These are phyloP conservation scores for Termitomyces sp. DNA, from an alignment of 768 basidiomycete species.

Conservation along the genomic window DNA sequence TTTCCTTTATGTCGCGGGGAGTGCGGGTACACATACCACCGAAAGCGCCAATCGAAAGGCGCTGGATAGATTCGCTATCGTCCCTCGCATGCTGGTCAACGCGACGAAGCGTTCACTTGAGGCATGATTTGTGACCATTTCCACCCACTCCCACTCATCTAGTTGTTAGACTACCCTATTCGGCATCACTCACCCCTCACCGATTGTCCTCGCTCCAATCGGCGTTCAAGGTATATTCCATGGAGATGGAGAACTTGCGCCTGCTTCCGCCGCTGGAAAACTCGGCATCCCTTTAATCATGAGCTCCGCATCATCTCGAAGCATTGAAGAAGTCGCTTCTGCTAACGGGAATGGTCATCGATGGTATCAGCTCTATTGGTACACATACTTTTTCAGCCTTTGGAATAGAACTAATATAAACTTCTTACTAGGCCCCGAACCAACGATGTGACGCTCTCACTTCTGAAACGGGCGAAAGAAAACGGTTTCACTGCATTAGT, in stretches of 20 bases:
- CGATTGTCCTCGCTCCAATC: slow-evolving; percentile 66
- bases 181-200: slow-evolving; percentile 56
- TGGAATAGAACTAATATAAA: slow-evolving; percentile 1
- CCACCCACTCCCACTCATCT: background rate
- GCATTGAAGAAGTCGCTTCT: slow-evolving; percentile 70
- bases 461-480: slow-evolving; percentile 61
- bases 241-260: slow-evolving; percentile 65
- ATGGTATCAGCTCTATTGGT: slow-evolving; percentile 87
- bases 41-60: slow-evolving; percentile 60
- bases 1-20: slow-evolving; percentile 74
- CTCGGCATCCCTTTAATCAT: slow-evolving; percentile 67
- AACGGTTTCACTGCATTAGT: slow-evolving; percentile 67
- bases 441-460: slow-evolving; percentile 55
- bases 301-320: slow-evolving; percentile 67
- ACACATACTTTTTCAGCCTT: slow-evolving; percentile 3
- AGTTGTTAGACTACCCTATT: slow-evolving; percentile 58
- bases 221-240: slow-evolving; percentile 77
- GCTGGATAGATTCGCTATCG: slow-evolving; percentile 63
- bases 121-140: slow-evolving; percentile 27
- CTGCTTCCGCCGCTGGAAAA: slow-evolving; percentile 58
- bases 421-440: slow-evolving; percentile 47
- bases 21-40: slow-evolving; percentile 68
- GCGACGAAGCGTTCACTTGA: slow-evolving; percentile 54
- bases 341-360: slow-evolving; percentile 65
- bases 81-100: slow-evolving; percentile 76